These are phyloP conservation scores for Lactarius hatsudake DNA, from an alignment of 768 basidiomycete genomes.

Conservation along the genomic window DNA sequence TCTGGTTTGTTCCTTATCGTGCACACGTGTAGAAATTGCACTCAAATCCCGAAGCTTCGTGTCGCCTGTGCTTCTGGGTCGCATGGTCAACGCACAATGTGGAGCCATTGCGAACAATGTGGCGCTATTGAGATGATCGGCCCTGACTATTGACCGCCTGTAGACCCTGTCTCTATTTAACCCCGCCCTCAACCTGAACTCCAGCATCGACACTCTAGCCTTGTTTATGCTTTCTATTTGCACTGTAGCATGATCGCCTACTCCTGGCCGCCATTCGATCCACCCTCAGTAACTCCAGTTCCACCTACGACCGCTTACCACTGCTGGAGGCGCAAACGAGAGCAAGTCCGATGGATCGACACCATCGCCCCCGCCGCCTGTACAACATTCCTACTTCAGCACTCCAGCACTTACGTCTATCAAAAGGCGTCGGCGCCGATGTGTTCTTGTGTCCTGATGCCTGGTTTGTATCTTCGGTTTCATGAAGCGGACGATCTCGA, in stretches of 20 bases:
- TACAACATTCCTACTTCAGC: conserved; percentile 5
- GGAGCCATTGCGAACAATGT: conserved; percentile 86
- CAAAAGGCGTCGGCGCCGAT: conserved; percentile 14
- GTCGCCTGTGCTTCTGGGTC: conserved; percentile 70
- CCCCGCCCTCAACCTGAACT: conserved; percentile 6
- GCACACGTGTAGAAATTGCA: conserved; percentile 51
- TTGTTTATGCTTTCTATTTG: conserved; percentile 36
- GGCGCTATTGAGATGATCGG: conserved; percentile 89
- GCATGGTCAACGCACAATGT: conserved; percentile 76
- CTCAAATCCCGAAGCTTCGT: conserved; percentile 80
- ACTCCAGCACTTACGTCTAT: not conserved
- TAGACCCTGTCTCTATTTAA: conserved; percentile 6
- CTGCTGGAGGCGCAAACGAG: not conserved
- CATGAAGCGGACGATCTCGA: conserved; percentile 20
- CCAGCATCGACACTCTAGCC: conserved; percentile 22
- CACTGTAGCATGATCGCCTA: conserved; percentile 17
- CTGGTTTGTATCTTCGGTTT: conserved; percentile 25
- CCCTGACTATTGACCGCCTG: conserved; percentile 45
- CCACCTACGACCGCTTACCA: not conserved
- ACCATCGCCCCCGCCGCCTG: conserved; percentile 11
- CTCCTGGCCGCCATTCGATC: conserved; percentile 12
- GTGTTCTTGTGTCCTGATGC: conserved; percentile 19
- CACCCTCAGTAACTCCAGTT: conserved; percentile 13
- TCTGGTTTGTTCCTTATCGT: not conserved
- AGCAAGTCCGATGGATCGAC: conserved; percentile 15